These are phyloP conservation scores for Solanum gracilifrons DNA, from an alignment of 257 asterid species.

Conservation along the genomic window DNA sequence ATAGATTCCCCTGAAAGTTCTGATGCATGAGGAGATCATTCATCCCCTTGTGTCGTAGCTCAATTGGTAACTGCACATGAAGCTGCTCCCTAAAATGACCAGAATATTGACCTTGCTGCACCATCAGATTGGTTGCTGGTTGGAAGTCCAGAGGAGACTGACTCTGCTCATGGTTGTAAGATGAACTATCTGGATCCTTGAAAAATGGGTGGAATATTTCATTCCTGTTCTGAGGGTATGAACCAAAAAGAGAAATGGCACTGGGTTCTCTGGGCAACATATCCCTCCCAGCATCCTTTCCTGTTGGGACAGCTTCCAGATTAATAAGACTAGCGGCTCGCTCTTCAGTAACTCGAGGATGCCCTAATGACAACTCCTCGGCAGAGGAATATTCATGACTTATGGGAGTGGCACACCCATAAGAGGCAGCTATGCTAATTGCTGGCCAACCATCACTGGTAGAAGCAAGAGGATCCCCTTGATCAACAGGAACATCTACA, in stretches of 20 bases:
- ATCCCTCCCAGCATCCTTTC: constrained; percentile 37
- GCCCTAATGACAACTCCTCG: constrained; percentile 46
- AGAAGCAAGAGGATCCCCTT: constrained; percentile 27
- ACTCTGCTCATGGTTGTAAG: constrained; percentile 47
- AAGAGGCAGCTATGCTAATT: constrained; percentile 41
- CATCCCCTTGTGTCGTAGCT: constrained; percentile 50
- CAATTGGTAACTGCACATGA: constrained; percentile 39
- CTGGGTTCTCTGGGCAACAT: constrained; percentile 37
- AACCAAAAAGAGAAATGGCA: constrained; percentile 32
- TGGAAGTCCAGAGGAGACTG: constrained; percentile 44
- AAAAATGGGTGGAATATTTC: constrained; percentile 56
- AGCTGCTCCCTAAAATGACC: constrained; percentile 43
- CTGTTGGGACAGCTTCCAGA: constrained; percentile 27
- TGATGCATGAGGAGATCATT: constrained; percentile 44
- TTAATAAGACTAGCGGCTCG: constrained; percentile 33
- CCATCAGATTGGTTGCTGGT: constrained; percentile 29
- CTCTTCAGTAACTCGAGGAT: constrained; percentile 41
- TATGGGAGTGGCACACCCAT: constrained; percentile 33
- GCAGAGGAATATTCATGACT: constrained; percentile 43
- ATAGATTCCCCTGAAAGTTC: constrained; percentile 35
- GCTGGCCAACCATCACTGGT: constrained; percentile 54
- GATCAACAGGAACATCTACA: constrained; percentile 29
- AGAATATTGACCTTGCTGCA: constrained; percentile 47
- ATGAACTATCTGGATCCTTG: constrained; percentile 36
- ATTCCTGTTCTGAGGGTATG: constrained; percentile 42